These are phyloP conservation scores for Aleurites moluccanus DNA, from an alignment of 441 rosid species.

Conservation along the genomic window DNA sequence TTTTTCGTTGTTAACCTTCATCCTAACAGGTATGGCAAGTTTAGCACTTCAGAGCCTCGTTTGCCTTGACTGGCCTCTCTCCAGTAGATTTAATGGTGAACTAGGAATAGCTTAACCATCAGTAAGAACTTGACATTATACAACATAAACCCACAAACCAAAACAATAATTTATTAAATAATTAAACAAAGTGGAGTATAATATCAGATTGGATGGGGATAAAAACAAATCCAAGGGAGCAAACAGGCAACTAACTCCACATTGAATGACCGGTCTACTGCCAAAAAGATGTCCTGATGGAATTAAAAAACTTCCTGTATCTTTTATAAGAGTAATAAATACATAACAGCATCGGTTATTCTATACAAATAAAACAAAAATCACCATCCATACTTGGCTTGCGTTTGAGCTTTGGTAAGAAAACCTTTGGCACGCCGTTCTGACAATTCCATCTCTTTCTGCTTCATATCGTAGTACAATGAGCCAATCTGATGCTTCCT, in stretches of 20 bases:
- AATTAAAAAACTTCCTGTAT: not conserved
- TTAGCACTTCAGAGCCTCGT: too few species aligned
- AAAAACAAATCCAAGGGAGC: not conserved
- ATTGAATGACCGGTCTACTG: too few species aligned
- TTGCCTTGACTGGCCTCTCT: too few species aligned
- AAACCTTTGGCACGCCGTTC: conserved; percentile 85
- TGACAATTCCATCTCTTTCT: conserved; percentile 73
- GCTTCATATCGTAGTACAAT: conserved; percentile 74
- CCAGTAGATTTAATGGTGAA: too few species aligned
- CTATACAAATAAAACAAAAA: conserved; percentile 16
- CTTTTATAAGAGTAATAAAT: not conserved
- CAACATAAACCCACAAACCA: not conserved
- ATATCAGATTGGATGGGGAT: not conserved
- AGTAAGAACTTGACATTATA: not conserved
- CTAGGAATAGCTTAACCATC: too few species aligned
- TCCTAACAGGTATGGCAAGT: too few species aligned
- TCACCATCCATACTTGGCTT: conserved; percentile 95
- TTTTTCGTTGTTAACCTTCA: too few species aligned
- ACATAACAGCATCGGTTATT: not conserved
- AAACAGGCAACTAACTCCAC: too few species aligned
- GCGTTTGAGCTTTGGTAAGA: conserved; percentile 87
- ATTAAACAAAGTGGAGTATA: not conserved
- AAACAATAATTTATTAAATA: not conserved
- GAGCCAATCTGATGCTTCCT: conserved; percentile 97
- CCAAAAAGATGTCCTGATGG: not conserved